Percentiles rank a stretch among this genome's conserved stretches.
phyloP scores from a whole-genome alignment of 83 land plant species.

The Picea engelmannii region DNA sequence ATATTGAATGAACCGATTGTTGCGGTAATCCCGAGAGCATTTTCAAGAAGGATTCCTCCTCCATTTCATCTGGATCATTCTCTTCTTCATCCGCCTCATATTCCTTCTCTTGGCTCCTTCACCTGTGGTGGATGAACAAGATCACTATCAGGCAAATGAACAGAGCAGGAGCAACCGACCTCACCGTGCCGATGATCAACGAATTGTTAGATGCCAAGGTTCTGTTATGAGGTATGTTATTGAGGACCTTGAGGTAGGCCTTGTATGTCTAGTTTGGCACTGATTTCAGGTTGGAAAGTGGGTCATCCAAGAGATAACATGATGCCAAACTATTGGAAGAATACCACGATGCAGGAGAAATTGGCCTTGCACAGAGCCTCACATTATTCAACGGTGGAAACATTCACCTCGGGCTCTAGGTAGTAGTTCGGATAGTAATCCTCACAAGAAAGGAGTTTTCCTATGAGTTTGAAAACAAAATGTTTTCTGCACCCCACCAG shows the following conservation, averaged over 20 bases:
- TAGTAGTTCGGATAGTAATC: constrained; percentile 4
- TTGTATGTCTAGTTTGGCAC: not conserved
- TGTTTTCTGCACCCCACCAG: no score
- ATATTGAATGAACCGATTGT: no score
- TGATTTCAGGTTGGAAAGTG: not conserved
- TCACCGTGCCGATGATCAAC: no score
- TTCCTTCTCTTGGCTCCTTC: not conserved
- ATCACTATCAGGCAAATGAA: not conserved
- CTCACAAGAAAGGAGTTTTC: no score
- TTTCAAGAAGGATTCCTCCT: no score
- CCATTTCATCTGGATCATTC: not conserved
- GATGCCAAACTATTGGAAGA: not conserved
- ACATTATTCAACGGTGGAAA: no score
- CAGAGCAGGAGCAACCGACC: not conserved
- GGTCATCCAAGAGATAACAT: not conserved
- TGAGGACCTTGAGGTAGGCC: not conserved
- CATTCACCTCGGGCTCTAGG: not conserved
- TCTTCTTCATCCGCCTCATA: not conserved
- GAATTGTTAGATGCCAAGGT: no score
- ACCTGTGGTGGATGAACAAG: not conserved
- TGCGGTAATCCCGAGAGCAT: no score
- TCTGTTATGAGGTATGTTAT: no score
- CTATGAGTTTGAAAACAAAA: no score
- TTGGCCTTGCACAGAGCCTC: not conserved
- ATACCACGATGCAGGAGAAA: not conserved